A percentile compares a stretch with the other conserved stretches of the same genome.
These are phyloP conservation scores for Aureobasidium sp. DNA, from an alignment of 2,329 filamentous ascomycete genomes.

Conservation along the genomic window DNA sequence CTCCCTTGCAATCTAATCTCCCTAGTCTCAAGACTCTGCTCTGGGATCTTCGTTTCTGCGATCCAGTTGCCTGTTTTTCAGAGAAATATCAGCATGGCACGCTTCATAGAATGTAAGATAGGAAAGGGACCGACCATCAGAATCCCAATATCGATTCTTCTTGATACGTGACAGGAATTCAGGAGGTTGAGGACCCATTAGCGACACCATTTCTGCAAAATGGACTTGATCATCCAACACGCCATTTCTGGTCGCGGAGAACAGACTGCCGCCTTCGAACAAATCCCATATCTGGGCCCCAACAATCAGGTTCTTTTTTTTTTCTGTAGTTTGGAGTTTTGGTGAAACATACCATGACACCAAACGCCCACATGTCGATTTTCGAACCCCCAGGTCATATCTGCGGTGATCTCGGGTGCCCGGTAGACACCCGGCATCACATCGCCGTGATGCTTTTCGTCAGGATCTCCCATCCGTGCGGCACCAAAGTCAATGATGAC, in stretches of 20 bases:
- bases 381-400: conserved; percentile 11
- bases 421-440: conserved; percentile 15
- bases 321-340: neutral
- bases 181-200: conserved; percentile 21
- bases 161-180: conserved; percentile 18
- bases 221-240: neutral
- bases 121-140: conserved; percentile 2
- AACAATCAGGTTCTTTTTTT: neutral
- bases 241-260: neutral
- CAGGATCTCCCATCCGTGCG: neutral
- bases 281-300: neutral
- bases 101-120: neutral
- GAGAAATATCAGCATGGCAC: neutral
- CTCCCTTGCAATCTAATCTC: conserved; percentile 25
- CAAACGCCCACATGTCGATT: conserved; percentile 16
- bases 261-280: neutral
- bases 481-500: conserved; percentile 11
- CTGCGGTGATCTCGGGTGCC: conserved; percentile 17
- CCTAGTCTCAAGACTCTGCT: conserved; percentile 23
- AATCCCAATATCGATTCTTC: neutral
- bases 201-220: conserved; percentile 17
- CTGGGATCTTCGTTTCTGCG: conserved; percentile 25
- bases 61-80: conserved; percentile 26
- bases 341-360: conserved; percentile 15
- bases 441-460: neutral